Base-by-base conservation (phyloP, 23 red algal genomes). In the Gracilaria caudata region DNA sequence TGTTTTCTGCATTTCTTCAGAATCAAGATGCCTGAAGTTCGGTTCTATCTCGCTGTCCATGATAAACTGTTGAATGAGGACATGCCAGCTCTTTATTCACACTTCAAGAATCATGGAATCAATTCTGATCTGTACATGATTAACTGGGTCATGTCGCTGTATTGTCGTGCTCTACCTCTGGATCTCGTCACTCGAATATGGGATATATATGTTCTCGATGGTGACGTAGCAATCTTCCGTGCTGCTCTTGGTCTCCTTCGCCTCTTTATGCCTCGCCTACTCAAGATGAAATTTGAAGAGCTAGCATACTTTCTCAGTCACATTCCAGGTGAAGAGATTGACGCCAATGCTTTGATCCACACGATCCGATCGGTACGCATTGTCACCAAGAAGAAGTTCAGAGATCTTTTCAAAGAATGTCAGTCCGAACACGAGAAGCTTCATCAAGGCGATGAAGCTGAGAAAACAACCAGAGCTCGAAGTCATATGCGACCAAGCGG, bases 1-100 rank as follows among this genome's bases (percentile, higher is more conserved):
- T 98, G 96, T 78, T 92, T 98, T 68, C 55, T 94, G 29, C 73
- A 93, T 38, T 98, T 98, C 83, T 98, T 93, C 75, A 87, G 80
- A 51, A 98, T 98, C 81, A 94, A 98, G 59, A 95, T 90, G 89
- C 96, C 96, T 60, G 96, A 98, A 61, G 96, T 98, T 20, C 89
- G 91, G 21, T 36, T 91, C 11, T 98, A 98, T 64, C 54, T 98
- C 19, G 51, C 53, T 10, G 84, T 93, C 12, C 96, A 98, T 30
- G 83, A 98, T 29, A 66, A 89, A 33, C 70, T 98, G 26, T 43
- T 98, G n/a, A n/a, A 56, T 37, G 78, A 88, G 54, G 96, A 95
- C 84, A 90, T 94, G 76, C 92, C 92, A 24, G 64, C 39, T 24
- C 61, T 98, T 54, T 78, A 83, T 21, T n/a, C 80, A 16, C 92